A percentile compares a stretch with the other conserved stretches of the same genome.
Evolutionary conservation across 202 grass and related monocot species (phyloP).

Genomic region (Carex arenaria): DNA sequence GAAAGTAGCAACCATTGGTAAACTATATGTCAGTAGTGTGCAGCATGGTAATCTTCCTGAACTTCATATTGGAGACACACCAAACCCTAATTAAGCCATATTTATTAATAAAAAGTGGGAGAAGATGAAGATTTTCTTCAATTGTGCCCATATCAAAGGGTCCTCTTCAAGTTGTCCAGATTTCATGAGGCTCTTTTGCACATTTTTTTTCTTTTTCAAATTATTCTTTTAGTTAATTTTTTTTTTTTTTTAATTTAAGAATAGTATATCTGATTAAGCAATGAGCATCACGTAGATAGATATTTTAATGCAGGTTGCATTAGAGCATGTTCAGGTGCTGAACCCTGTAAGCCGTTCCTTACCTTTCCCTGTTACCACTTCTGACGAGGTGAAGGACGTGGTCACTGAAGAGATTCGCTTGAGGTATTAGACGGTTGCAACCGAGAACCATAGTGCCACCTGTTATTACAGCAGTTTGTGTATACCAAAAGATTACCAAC

Average conservation of each 20-base stretch:
- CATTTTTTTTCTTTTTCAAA: background rate
- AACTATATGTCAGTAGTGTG: background rate
- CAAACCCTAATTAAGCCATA: background rate
- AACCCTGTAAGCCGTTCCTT: slow-evolving; percentile 73
- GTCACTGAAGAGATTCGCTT: slow-evolving; percentile 94
- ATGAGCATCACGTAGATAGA: background rate
- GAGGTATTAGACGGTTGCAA: slow-evolving; percentile 39
- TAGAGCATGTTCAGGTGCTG: slow-evolving; percentile 61
- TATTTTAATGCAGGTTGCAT: slow-evolving; percentile 41
- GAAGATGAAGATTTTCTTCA: no score
- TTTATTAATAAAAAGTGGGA: no score
- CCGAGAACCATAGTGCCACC: no score
- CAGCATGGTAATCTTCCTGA: background rate
- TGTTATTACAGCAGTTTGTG: no score
- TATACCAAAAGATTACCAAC: no score
- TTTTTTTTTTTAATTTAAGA: background rate
- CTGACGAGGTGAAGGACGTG: slow-evolving; percentile 66
- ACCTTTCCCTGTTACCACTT: slow-evolving; percentile 85
- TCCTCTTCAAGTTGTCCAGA: background rate
- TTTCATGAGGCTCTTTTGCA: background rate
- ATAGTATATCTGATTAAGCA: background rate
- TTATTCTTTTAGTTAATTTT: background rate
- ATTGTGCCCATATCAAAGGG: background rate
- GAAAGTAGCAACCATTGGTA: background rate
- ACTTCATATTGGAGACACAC: background rate